Evolutionary conservation across 2,329 filamentous ascomycete species (phyloP), one percentile per base, ranked within the genome.

Genomic region (Hypoxylon sp.): DNA sequence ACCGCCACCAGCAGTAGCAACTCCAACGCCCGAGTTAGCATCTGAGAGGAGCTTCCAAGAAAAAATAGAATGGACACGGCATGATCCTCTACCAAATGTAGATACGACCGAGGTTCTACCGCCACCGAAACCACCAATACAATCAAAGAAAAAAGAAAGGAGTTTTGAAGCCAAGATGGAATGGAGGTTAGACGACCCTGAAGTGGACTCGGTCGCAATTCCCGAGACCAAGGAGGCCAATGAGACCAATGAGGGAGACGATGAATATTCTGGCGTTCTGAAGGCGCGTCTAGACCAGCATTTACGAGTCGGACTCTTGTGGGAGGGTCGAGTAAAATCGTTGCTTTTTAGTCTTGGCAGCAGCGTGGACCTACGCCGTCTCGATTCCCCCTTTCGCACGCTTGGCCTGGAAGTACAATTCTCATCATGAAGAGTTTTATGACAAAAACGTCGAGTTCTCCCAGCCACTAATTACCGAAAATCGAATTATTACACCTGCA

Each of bases 261-360:
- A 90, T 16, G 84, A 88, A 58, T 89, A 90, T 51, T 84, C 89
- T 21, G 93, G 92, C 5, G 92, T 97, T 21, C 73, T 99, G 60
- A 99, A 97, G 73, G 88, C 92, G 32, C 83, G 90, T 38, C 78
- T 97, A 42, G 91, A 97, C 68, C 92, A 97, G 74, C 89, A 92
- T 61, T 86, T 91, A 75, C 87, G 87, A 59, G 84, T 97, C 44
- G 90, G 91, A 1, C 70, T 97, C 40, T 74, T 97, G 15, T 99
- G 94, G 93, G 93, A 97, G 70, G 92, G 93, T 2, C 82, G 91
- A 45, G 83, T 95, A 52, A 96, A 97, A 75, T 93, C 96, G 61
- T 75, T 99, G 51, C 79, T 99, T 49, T 95, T 97, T 69, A 96
- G 91, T 63, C 79, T 96, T 30, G 94, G 94, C 7, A 90, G 91